Base-by-base conservation (phyloP, 805 yeast species). In the Candida bentonensis region DNA sequence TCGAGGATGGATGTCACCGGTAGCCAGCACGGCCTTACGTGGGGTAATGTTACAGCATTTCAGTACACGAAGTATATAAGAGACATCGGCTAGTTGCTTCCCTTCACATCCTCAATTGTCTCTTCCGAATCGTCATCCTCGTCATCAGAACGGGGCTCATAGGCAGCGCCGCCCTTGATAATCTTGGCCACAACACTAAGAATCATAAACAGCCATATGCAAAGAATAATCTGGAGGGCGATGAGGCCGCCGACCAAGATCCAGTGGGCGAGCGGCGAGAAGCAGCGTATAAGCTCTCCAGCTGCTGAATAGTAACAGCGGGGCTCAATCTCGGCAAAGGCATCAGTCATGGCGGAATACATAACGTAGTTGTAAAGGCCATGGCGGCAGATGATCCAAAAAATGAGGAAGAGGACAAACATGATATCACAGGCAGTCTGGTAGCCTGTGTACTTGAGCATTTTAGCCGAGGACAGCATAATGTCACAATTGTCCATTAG, bases 401-500 rank as follows among this genome's bases (percentile, higher is more conserved):
- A 56, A 1, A 76, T 44, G 52, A 86, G 65, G 54, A 86, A 87
- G 2, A 78, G 51, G 13, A 76, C 66, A 61, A 87, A 86, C 71
- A 76, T 67, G 33, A 65, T 49, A 58, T 86, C 95, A 60, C 95
- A 86, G 2, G 70, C 51, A 5, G 55, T 64, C 33, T 67, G 65
- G 53, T 62, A 74, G 0, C 86, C 82, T 47, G 82, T 69, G 59
- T 87, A 87, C 58, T 78, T 82, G 50, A 84, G 67, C 62, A 84
- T 66, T 59, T 87, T 87, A 3, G 95, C 95, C 2, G 69, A 60
- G 1, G 88, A 67, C 40, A 87, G 67, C 47, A 76, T 66, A 39
- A 80, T 74, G 59, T 87, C 96, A 41, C 78, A 92, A 23, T 78
- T 66, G 64, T 87, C 96, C 95, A 87, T 87, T 45, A 84, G 64